Evolutionary conservation across 495 filamentous ascomycete genomes (phyloP), one percentile per base, ranked within the genome.

Genomic region (Aspergillus diversus): DNA sequence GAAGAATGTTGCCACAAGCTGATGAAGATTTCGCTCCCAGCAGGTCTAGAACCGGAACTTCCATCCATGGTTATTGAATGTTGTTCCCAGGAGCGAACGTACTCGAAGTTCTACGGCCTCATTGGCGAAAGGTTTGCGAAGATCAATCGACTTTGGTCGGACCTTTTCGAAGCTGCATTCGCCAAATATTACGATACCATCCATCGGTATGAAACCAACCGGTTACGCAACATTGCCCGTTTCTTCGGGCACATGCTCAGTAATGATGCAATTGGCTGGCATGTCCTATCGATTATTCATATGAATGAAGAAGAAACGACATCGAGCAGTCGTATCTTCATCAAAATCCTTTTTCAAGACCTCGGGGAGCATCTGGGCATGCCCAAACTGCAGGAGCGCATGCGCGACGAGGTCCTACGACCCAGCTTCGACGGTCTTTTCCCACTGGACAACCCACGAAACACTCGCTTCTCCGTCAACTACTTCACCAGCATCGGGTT

Each of bases 401-500:
- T 97, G 66, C 87, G 83, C 68, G 92, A 97, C 65, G 88, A 93
- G 13, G 81, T 87, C 34, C 81, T 97, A 13, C 89, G 89, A 58
- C 86, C 91, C 51, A 90, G 86, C 69, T 89, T 96, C 62, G 84
- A 89, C 33, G 94, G 96, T 55, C 77, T 99, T 8, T 99, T 99
- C 84, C 96, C 95, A 0, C 70, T 71, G 42, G 92, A 97, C 69
- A 91, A 94, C 69, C 87, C 92, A 7, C 86, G 90, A 60, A 92
- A 97, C 75, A 94, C 92, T 13, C 88, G 95, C 48, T 99, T 99
- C 81, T 91, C 94, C 17, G 96, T 98, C 86, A 99, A 99, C 75
- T 99, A 96, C 79, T 98, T 98, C 75, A 99, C 95, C 7, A 92
- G 91, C 66, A 94, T 99, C 72, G 92, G 92, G 61, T 93, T 99